Percentiles rank a stretch among this genome's conserved stretches.
Evolutionary conservation across 2,329 filamentous ascomycete species (phyloP).

Genomic region (Periconia sp.): DNA sequence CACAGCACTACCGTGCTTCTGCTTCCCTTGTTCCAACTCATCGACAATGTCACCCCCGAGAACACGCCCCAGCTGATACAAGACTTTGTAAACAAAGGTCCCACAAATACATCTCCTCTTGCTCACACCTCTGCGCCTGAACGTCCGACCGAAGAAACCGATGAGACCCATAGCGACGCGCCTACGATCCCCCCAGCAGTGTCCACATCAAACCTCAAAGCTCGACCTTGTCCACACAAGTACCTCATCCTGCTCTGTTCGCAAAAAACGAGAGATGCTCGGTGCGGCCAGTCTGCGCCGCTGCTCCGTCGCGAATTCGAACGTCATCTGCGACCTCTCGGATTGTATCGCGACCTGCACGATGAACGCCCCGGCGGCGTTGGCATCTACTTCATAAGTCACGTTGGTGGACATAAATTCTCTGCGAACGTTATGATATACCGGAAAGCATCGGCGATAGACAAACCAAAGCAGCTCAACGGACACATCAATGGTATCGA

Average conservation of each 20-base stretch:
- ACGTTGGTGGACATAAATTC: slow-evolving; percentile 97
- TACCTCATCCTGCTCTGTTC: slow-evolving; percentile 93
- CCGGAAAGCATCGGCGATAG: slow-evolving; percentile 56
- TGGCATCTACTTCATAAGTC: slow-evolving; percentile 94
- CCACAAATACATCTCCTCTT: slow-evolving; percentile 75
- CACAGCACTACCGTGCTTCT: slow-evolving; percentile 75
- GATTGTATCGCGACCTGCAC: slow-evolving; percentile 83
- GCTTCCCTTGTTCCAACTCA: slow-evolving; percentile 80
- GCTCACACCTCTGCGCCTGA: slow-evolving; percentile 19
- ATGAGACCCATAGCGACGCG: slow-evolving; percentile 10
- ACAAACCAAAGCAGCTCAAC: slow-evolving; percentile 22
- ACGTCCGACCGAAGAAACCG: slow-evolving; percentile 17
- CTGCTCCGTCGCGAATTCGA: slow-evolving; percentile 88
- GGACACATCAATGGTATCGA: slow-evolving; percentile 31
- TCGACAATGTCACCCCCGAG: slow-evolving; percentile 82
- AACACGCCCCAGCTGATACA: slow-evolving; percentile 74
- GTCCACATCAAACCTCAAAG: slow-evolving; percentile 52
- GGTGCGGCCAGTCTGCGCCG: slow-evolving; percentile 92
- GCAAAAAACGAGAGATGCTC: slow-evolving; percentile 90
- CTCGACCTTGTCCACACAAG: slow-evolving; percentile 77
- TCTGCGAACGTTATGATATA: slow-evolving; percentile 94
- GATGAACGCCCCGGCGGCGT: slow-evolving; percentile 91
- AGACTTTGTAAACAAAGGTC: slow-evolving; percentile 71
- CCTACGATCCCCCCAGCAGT: slow-evolving; percentile 32
- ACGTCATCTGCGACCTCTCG: slow-evolving; percentile 82